Base-by-base conservation (phyloP, 2,329 filamentous ascomycete genomes). In the Colletotrichum plurivorum region DNA sequence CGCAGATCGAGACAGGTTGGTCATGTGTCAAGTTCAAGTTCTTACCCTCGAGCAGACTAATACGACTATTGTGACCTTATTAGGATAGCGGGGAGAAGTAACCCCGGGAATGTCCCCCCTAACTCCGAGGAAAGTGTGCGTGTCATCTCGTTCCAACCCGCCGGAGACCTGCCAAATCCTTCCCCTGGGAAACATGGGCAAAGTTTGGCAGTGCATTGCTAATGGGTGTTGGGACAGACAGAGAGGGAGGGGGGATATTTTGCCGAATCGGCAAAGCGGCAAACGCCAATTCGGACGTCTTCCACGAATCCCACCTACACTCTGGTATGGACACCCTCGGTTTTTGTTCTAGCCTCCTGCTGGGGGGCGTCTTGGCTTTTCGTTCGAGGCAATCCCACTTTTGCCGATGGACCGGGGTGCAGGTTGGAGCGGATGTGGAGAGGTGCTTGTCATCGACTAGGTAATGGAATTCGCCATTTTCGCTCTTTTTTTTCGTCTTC, bases 391-490 rank as follows among this genome's bases (percentile, higher is more conserved):
- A 45, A 45, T 45, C 39, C 60, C 54, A 36, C 65, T 54, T 65
- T 56, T 27, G 36, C 59, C 45, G 36, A 63, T 56, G 48, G 62
- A 48, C 61, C 43, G 36, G 61, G 66, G 59, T 59, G 31, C 66
- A 56, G 48, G 62, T 60, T 52, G 62, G 55, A 49, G 66, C 60
- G 54, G 18, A 27, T 55, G 66, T 69, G 66, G 66, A 36, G 31
- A 69, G 55, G 49, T 69, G 66, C 54, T 59, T 48, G 66, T 66
- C 66, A 69, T 69, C 43, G 66, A 69, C 66, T 60, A 27, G 41
- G 49, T 56, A 59, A 66, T 65, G 61, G 22, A 65, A 45, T 69
- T 20, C 36, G 41, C 57, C 15, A n/a, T 15, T 41, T 15, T 41
- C 54, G 20, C 51, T 20, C 22, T 20, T 46, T n/a, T 43, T n/a